These are phyloP conservation scores for Thelonectria blattea DNA, from an alignment of 2,329 filamentous ascomycete genomes.

Conservation along the genomic window DNA sequence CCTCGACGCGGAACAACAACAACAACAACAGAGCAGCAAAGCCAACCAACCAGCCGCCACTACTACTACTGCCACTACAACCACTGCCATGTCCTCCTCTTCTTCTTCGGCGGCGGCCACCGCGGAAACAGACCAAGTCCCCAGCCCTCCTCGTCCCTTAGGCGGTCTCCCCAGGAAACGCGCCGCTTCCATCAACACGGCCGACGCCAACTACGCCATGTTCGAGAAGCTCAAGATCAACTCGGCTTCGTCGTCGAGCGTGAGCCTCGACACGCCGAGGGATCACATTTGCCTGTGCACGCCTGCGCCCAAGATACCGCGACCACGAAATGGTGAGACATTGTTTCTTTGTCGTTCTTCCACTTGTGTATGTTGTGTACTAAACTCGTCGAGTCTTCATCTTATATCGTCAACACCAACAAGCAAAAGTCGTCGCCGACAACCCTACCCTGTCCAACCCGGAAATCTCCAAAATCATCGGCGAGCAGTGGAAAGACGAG, in stretches of 20 bases:
- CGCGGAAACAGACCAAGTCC: conserved; percentile 32
- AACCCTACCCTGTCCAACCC: conserved; percentile 93
- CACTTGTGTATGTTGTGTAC: conserved; percentile 20
- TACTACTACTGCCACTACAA: neutral
- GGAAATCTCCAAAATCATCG: conserved; percentile 97
- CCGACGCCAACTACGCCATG: conserved; percentile 49
- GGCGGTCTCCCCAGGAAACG: conserved; percentile 48
- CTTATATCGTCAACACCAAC: conserved; percentile 91
- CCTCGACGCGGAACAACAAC: conserved; percentile 24
- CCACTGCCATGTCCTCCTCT: too few relatives aligned
- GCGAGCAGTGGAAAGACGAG: conserved; percentile 86
- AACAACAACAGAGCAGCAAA: conserved; percentile 1
- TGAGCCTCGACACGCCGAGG: conserved; percentile 41
- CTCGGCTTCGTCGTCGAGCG: conserved; percentile 32
- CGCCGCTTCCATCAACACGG: conserved; percentile 52
- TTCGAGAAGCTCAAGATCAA: conserved; percentile 40
- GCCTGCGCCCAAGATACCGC: conserved; percentile 62
- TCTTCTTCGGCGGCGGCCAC: too few relatives aligned
- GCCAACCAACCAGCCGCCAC: conserved; percentile 26
- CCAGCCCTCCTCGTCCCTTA: conserved; percentile 34
- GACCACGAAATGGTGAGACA: conserved; percentile 63
- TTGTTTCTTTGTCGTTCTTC: conserved; percentile 27
- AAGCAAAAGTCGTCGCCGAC: conserved; percentile 78
- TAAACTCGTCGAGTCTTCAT: conserved; percentile 79
- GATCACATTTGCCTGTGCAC: conserved; percentile 63